Evolutionary conservation across 2,329 filamentous ascomycete genomes (phyloP), one percentile per base, ranked within the genome.

Genomic region (Lanzia echinophila): DNA sequence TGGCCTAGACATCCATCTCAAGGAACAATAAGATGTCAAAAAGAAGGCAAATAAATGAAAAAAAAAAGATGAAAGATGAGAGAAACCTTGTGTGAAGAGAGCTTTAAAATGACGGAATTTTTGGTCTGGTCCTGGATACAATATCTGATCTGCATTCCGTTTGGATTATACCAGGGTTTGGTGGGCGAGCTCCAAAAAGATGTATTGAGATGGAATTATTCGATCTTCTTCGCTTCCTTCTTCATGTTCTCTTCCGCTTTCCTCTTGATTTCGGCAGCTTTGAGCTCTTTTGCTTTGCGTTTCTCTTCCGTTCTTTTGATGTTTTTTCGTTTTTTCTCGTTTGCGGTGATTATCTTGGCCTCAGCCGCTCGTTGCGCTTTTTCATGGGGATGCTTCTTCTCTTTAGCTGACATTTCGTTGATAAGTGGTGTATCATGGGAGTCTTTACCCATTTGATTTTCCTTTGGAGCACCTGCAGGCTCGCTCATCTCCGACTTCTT

Each of bases 401-500:
- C 22, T 51, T 52, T 38, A 47, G 31, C 41, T 50, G 45, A 44
- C 19, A 52, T 47, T 49, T 52, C 50, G 19, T 43, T 46, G 22
- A 55, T 42, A 6, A 51, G 36, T 24, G 41, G 47, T 42, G 34
- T 28, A 12, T 48, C 17, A 32, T 47, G 22, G 6, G 47, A 24
- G 33, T 38, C 10, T 15, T 38, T 49, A 28, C 47, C 34, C 6
- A 13, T 41, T 11, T 13, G 39, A 32, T 56, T 22, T 24, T 33
- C 7, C 32, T 47, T 55, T 28, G 44, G 34, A 12, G 50, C 41
- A 28, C 53, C 36, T 33, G 19, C 11, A 2, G 3, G 73, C 4
- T 63, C 57, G 2, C 66, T 72, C 36, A 49, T 34, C 19, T 49
- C 38, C 3, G 32, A 4, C 20, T 69, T 65, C 15, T 79, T 70